Evolutionary conservation across 1,284 basidiomycete species (phyloP), one percentile per base, ranked within the genome.

Genomic region (Austroboletus niveus): DNA sequence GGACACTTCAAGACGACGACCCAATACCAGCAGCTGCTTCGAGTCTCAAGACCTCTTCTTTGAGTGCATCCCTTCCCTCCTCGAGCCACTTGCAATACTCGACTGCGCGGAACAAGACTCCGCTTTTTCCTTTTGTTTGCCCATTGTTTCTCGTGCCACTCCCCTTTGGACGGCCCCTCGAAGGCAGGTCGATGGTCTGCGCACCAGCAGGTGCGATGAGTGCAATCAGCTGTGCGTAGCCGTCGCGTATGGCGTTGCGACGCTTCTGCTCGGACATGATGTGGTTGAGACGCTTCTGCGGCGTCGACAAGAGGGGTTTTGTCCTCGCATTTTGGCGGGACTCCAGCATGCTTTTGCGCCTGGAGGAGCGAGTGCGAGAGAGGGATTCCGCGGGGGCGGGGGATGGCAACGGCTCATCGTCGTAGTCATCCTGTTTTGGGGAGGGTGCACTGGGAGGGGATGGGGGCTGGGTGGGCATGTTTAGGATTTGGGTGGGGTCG

Each of bases 251-350:
- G 44, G 91, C 89, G 56, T 93, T 92, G 3, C 92, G 81, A 3
- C 92, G 84, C 68, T 92, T 93, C 71, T 94, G 92, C 71, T 94
- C 92, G 11, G 88, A 92, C 76, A 92, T 86, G 74, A 94, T 94
- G 72, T 94, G 92, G 68, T 94, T 94, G n/a, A 92, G 82, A 29
- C 92, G 83, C 69, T 94, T 94, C 67, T 94, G 92, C 0, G 89
- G 90, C 9, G 84, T 86, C 9, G 89, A 88, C 22, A 94, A 77
- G 9, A 92, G 76, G 0, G 82, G 75, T 57, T 85, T 85, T 27
- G 72, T 51, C 49, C 75, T 54, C 42, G 45, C 42, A 11, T 46
- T 11, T 55, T 59, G 64, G 34, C 51, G 51, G 7, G 56, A 42
- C 5, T 62, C 61, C 8, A 65, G 57, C n/a, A 50, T 36, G 45